Base-by-base conservation (phyloP, 805 yeast species). In the Millerozyma miso region DNA sequence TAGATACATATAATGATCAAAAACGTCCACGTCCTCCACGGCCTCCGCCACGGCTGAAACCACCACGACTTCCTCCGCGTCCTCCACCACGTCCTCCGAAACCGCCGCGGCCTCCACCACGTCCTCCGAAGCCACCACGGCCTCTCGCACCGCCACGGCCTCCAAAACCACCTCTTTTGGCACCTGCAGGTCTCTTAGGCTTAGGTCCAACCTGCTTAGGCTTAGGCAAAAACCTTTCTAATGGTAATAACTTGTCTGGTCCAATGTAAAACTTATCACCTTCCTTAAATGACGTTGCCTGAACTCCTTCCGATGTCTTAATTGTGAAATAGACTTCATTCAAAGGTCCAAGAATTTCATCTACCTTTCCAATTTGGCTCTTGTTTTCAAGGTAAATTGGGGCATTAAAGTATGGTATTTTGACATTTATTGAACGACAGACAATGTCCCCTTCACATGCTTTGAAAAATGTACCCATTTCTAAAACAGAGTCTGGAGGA, bases 241-340 rank as follows among this genome's bases (percentile, higher is more conserved):
- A 71, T 37, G 99, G 99, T 52, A 93, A 80, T 54, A 93, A 76
- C 70, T 93, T 93, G 69, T 93, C 98, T 42, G 95, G 88, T 45
- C 90, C 96, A 68, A 93, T 93, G 74, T 71, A 93, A 65, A 93
- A 91, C 71, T 90, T 90, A 69, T 93, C 99, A 54, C 98, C 99
- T 37, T 80, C 85, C 68, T 88, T 88, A 78, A 93, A 93, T 41
- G 96, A 87, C 31, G 78, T 69, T 43, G 99, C 97, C 64, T 86
- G 93, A 41, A 93, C 93, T 61, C 99, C 99, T 62, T 93, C 99
- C 40, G 86, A 76, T 44, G 97, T 93, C 71, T 93, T 93, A 55
- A 93, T 83, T 32, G 99, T 93, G 78, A 93, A 93, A 63, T 79
- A 91, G n/a, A 93, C 97, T 70, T 93, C 99, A 63, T 93, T 93